Evolutionary conservation across 257 asterid genomes (phyloP).

Genomic region (Coffea eugenioides): DNA sequence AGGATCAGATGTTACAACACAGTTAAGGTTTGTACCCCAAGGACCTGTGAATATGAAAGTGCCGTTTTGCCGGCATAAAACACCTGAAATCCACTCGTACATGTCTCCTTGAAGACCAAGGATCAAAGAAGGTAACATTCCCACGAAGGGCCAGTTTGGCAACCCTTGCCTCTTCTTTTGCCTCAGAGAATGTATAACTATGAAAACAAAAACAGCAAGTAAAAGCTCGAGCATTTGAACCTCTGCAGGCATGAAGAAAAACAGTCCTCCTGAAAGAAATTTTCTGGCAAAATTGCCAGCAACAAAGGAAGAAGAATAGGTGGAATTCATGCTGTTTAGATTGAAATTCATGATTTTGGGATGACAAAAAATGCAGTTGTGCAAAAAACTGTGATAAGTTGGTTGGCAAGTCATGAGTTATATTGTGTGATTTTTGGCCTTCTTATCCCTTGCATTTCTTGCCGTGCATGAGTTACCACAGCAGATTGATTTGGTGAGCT

Average conservation of each 20-base stretch:
- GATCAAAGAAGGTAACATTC: slow-evolving; percentile 84
- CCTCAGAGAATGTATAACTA: slow-evolving; percentile 45
- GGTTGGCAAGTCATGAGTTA: slow-evolving; percentile 38
- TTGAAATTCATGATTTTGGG: slow-evolving; percentile 31
- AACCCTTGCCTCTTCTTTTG: slow-evolving; percentile 52
- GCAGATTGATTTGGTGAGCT: slow-evolving; percentile 47
- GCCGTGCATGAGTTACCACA: slow-evolving; percentile 37
- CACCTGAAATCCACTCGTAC: slow-evolving; percentile 76
- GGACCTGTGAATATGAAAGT: slow-evolving; percentile 80
- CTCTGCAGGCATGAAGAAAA: slow-evolving; percentile 34
- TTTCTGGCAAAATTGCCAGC: background rate
- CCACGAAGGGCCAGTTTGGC: slow-evolving; percentile 74
- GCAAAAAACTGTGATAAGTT: slow-evolving; percentile 41
- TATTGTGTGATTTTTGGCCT: slow-evolving; percentile 17
- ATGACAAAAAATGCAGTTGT: slow-evolving; percentile 30
- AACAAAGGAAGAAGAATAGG: slow-evolving; percentile 9
- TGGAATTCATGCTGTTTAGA: slow-evolving; percentile 14
- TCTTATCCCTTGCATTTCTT: slow-evolving; percentile 24
- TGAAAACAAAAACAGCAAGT: slow-evolving; percentile 49
- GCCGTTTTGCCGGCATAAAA: slow-evolving; percentile 49
- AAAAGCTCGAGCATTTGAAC: slow-evolving; percentile 60
- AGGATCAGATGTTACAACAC: slow-evolving; percentile 84
- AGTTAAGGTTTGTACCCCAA: slow-evolving; percentile 74
- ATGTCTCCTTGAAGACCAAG: slow-evolving; percentile 51
- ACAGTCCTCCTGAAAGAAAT: slow-evolving; percentile 7